Conservation (phyloP, 495 filamentous ascomycete genomes). For the Monascus purpureus region DNA sequence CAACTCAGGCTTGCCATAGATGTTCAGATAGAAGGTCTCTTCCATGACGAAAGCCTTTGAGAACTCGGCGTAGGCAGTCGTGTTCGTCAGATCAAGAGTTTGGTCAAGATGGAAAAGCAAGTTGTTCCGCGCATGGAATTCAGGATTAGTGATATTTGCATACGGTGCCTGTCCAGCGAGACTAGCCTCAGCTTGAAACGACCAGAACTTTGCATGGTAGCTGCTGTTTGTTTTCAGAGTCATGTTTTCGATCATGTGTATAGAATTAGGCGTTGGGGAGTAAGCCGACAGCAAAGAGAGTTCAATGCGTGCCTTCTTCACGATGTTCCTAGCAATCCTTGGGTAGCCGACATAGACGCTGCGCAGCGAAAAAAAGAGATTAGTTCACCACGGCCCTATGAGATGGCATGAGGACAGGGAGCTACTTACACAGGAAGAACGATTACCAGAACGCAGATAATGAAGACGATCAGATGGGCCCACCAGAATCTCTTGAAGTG, state of each 20-base stretch:
- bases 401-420: neutral
- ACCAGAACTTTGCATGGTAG: no score
- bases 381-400: neutral
- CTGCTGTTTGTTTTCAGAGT: no score
- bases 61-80: conserved; percentile 43
- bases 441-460: conserved; percentile 44
- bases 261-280: conserved; percentile 40
- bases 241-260: conserved; percentile 44
- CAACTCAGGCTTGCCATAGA: conserved; percentile 42
- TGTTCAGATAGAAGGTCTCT: conserved; percentile 43
- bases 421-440: conserved; percentile 51
- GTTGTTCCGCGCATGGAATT: conserved; percentile 40
- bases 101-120: conserved; percentile 38
- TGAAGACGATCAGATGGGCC: conserved; percentile 47
- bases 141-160: conserved; percentile 41
- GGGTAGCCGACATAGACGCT: conserved; percentile 65
- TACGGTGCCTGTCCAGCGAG: conserved; percentile 41
- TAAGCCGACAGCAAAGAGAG: conserved; percentile 44
- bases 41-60: conserved; percentile 37
- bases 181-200: no score
- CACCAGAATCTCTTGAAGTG: conserved; percentile 57
- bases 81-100: conserved; percentile 33
- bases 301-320: conserved; percentile 48
- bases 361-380: conserved; percentile 6
- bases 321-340: conserved; percentile 52